Evolutionary conservation across 1,284 basidiomycete species (phyloP).

Genomic region (Trametes polyzona): DNA sequence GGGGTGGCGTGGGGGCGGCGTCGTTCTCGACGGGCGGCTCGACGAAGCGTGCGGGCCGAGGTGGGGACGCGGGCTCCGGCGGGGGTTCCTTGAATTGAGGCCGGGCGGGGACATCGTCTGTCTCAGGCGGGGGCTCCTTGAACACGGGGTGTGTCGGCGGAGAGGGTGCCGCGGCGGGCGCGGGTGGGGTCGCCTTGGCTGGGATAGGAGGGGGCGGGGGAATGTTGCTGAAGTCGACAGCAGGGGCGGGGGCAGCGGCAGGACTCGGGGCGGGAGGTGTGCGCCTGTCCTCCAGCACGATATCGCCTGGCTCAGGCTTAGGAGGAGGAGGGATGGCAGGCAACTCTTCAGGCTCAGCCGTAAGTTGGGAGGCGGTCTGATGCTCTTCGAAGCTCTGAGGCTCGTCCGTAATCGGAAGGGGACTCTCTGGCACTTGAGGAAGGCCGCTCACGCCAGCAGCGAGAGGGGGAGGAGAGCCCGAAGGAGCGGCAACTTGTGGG

Average conservation of each 20-base stretch:
- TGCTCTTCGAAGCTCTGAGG: slow-evolving; percentile 7
- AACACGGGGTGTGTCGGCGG: slow-evolving; percentile 36
- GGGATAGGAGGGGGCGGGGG: slow-evolving; percentile 44
- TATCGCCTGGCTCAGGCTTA: slow-evolving; percentile 22
- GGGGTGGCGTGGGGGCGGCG: slow-evolving; percentile 35
- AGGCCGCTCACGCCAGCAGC: background rate
- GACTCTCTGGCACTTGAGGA: slow-evolving; percentile 19
- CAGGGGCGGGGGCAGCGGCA: slow-evolving; percentile 6
- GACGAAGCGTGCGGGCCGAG: slow-evolving; percentile 31
- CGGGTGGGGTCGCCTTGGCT: slow-evolving; percentile 6
- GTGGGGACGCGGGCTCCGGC: slow-evolving; percentile 38
- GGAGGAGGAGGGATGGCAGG: slow-evolving; percentile 26
- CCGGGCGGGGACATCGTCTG: slow-evolving; percentile 44
- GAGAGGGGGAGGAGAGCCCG: slow-evolving; percentile 4
- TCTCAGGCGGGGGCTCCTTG: slow-evolving; percentile 44
- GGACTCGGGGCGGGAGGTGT: slow-evolving; percentile 20
- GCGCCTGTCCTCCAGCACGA: slow-evolving; percentile 17
- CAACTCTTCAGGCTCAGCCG: slow-evolving; percentile 22
- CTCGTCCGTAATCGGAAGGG: slow-evolving; percentile 13
- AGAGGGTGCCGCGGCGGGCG: background rate
- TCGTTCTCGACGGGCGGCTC: slow-evolving; percentile 37
- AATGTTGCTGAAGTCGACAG: slow-evolving; percentile 25
- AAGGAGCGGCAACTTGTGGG: background rate
- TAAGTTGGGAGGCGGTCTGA: slow-evolving; percentile 5
- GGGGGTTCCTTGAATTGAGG: slow-evolving; percentile 56